Base-by-base conservation (phyloP, 2,329 filamentous ascomycete genomes). In the Fonsecaea nubica region DNA sequence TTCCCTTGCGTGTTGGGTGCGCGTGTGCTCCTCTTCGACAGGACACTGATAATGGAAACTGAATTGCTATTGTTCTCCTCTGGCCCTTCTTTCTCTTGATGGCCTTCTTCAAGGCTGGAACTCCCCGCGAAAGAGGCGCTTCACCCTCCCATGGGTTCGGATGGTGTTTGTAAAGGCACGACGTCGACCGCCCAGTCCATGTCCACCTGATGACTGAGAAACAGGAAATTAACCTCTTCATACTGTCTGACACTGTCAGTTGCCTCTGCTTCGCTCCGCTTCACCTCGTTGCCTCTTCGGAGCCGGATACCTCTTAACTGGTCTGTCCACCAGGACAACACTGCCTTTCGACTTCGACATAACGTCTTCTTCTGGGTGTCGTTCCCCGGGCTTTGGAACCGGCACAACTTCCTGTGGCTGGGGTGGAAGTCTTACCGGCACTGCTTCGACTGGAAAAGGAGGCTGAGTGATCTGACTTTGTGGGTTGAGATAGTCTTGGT, bases 301-400 rank as follows among this genome's bases (percentile, higher is more conserved):
- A 2, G 32, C 25, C 3, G 32, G 25, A 9, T n/a, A 12, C 30
- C 40, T 53, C 42, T 32, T 25, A 15, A 18, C 32, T 7, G 15
- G 13, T 61, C 54, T 62, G 10, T 66, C 64, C 32, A 62, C 64
- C 18, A 66, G 42, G 25, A 66, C 64, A 58, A 66, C 42, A 45
- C 50, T 18, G 9, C 36, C 58, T 18, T 40, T 53, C 21, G 57
- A 38, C 33, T 53, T 40, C 21, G 56, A 35, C 52, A 21, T 21
- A 53, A 32, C 32, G n/a, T 52, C 52, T 45, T 50, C 30, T 36
- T 38, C 21, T 45, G 4, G 33, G 12, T 6, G 32, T 36, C 25
- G 35, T 33, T 61, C 52, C 3, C 18, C 35, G 12, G 33, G 36
- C 58, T 57, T 15, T 9, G 35, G 33, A 52, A 61, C 42, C 18